A percentile compares a stretch with the other conserved stretches of the same genome.
phyloP scores from a whole-genome alignment of 1,284 basidiomycete species.

The Amylostereum chailletii region DNA sequence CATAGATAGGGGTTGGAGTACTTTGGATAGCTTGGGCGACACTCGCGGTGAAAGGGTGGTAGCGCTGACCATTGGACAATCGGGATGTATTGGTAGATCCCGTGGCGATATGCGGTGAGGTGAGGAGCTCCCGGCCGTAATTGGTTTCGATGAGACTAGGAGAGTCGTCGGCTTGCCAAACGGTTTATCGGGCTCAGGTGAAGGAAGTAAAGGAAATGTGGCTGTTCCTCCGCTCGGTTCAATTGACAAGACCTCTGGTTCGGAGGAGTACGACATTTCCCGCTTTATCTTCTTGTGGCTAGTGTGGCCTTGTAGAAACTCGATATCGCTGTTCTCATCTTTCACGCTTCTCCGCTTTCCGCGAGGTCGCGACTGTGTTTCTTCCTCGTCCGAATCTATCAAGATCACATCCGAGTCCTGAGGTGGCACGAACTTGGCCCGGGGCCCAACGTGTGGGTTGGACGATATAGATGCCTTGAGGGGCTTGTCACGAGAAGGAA shows the following conservation, averaged over 20 bases:
- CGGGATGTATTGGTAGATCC: not conserved
- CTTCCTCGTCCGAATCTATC: slow-evolving; percentile 50
- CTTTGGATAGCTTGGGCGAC: not conserved
- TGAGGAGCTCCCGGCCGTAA: not conserved
- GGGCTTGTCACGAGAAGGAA: no score
- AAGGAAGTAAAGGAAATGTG: no score
- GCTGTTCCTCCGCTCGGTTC: not conserved
- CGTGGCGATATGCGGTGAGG: not conserved
- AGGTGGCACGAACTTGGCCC: not conserved
- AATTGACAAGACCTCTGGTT: not conserved
- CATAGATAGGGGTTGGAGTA: not conserved
- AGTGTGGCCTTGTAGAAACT: not conserved
- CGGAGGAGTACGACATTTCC: not conserved
- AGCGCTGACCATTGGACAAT: not conserved
- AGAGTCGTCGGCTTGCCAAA: not conserved
- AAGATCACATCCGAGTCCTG: slow-evolving; percentile 36
- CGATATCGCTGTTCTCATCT: slow-evolving; percentile 1
- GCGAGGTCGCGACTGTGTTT: slow-evolving; percentile 4
- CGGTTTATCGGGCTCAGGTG: no score
- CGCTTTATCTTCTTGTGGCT: not conserved
- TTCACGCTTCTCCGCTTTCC: not conserved
- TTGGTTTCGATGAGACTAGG: not conserved
- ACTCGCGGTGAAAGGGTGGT: not conserved
- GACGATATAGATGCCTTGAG: no score
- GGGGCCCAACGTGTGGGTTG: no score